Conservation (phyloP, 164 flowering plant genomes). For the Stephania yunnanensis region DNA sequence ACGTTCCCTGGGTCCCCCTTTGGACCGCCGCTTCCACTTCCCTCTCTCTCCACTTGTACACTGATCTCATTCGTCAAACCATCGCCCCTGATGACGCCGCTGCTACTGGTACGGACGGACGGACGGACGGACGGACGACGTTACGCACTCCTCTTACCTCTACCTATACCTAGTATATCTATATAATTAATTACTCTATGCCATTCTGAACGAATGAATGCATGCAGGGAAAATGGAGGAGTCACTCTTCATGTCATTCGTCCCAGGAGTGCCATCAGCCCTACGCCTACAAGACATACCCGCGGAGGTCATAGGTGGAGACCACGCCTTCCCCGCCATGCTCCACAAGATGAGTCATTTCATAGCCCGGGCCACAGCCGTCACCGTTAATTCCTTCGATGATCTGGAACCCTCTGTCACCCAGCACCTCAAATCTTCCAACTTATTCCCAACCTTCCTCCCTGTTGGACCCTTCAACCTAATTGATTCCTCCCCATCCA, state of each 20-base stretch:
- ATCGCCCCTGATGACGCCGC: no score
- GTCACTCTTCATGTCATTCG: slow-evolving; percentile 5
- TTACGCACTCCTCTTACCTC: no score
- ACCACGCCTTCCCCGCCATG: slow-evolving; percentile 28
- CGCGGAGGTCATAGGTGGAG: slow-evolving; percentile 32
- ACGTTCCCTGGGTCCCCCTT: slow-evolving; percentile 40
- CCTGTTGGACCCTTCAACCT: slow-evolving; percentile 40
- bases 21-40: slow-evolving; percentile 33
- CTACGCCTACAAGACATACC: slow-evolving; percentile 35
- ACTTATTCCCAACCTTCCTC: slow-evolving; percentile 26
- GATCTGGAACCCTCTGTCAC: slow-evolving; percentile 31
- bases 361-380: slow-evolving; percentile 32
- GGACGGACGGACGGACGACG: no score
- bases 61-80: slow-evolving; percentile 22
- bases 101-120: no score
- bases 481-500: slow-evolving; percentile 9
- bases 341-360: slow-evolving; percentile 33
- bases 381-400: slow-evolving; percentile 39
- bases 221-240: neutral
- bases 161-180: no score
- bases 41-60: slow-evolving; percentile 23
- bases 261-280: slow-evolving; percentile 32
- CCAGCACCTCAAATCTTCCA: slow-evolving; percentile 22
- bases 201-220: no score
- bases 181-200: no score